Percentiles rank a stretch among this genome's conserved stretches.
Evolutionary conservation across 2,329 filamentous ascomycete genomes (phyloP).

Genomic region (Amesomyces nigricolor): DNA sequence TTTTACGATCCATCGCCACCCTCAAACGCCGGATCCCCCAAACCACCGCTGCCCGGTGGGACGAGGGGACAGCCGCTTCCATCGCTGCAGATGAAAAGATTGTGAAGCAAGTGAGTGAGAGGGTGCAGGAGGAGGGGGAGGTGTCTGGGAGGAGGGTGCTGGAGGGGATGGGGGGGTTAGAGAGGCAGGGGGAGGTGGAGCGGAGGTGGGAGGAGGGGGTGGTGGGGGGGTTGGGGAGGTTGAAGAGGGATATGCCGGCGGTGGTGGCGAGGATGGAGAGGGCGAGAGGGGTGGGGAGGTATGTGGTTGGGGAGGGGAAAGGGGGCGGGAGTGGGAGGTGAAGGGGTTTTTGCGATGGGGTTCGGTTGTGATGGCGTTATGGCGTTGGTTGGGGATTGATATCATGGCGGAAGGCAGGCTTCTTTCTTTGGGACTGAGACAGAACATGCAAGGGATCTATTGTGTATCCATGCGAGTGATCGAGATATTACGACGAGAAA

Average conservation of each 20-base stretch:
- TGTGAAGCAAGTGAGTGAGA: constrained; percentile 29
- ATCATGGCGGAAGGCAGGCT: no score
- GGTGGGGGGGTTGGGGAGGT: constrained; percentile 44
- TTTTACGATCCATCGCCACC: constrained; percentile 57
- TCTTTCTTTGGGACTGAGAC: no score
- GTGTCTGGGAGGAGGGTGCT: constrained; percentile 13
- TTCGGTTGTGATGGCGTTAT: background rate
- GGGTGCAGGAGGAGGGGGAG: constrained; percentile 18
- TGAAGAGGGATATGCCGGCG: constrained; percentile 57
- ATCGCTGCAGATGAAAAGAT: constrained; percentile 44
- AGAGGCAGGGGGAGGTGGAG: constrained; percentile 45
- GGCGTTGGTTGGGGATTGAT: background rate
- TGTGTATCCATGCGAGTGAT: constrained; percentile 17
- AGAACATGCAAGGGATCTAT: constrained; percentile 15
- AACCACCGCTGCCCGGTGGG: constrained; percentile 39
- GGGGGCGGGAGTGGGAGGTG: background rate
- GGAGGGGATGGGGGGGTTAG: constrained; percentile 32
- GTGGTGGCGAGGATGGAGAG: constrained; percentile 61
- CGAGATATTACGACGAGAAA: constrained; percentile 12
- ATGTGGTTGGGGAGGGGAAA: constrained; percentile 37
- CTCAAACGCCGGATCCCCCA: constrained; percentile 51
- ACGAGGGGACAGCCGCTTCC: constrained; percentile 36
- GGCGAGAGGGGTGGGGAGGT: constrained; percentile 54
- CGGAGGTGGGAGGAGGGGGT: constrained; percentile 39
- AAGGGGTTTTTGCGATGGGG: background rate